Evolutionary conservation across 129 eudicot genomes (phyloP).

Genomic region (Lonicera japonica): DNA sequence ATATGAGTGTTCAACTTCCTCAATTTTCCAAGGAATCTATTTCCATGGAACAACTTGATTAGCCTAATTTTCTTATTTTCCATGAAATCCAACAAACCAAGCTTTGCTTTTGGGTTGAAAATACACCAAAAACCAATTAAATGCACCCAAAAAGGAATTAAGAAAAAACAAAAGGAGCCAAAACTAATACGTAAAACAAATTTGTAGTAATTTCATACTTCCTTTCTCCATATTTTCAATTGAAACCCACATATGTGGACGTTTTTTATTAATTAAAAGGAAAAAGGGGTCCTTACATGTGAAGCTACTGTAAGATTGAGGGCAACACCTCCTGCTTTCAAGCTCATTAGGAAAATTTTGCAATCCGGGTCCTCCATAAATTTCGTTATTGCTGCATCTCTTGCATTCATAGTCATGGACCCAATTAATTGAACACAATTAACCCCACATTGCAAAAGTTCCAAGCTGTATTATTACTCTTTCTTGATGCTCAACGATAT

Average conservation of each 20-base stretch:
- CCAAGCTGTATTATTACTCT: not conserved
- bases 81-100: too few species aligned
- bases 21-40: too few species aligned
- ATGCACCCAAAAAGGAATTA: too few species aligned
- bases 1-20: too few species aligned
- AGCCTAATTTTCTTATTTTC: too few species aligned
- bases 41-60: too few species aligned
- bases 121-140: too few species aligned
- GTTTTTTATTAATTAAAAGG: too few species aligned
- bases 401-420: constrained; percentile 74
- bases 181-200: not conserved
- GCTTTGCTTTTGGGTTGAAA: too few species aligned
- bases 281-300: constrained; percentile 45
- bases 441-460: constrained; percentile 63
- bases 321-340: constrained; percentile 98
- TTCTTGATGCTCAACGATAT: not conserved
- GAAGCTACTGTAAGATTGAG: constrained; percentile 94
- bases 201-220: too few species aligned
- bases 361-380: constrained; percentile 72
- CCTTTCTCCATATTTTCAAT: not conserved
- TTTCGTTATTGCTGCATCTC: constrained; percentile 67
- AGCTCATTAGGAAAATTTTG: constrained; percentile 76
- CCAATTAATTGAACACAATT: constrained; percentile 78
- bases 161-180: too few species aligned
- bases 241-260: too few species aligned